Conservation (phyloP, 768 basidiomycete genomes). For the Pulveroboletus sp. region DNA sequence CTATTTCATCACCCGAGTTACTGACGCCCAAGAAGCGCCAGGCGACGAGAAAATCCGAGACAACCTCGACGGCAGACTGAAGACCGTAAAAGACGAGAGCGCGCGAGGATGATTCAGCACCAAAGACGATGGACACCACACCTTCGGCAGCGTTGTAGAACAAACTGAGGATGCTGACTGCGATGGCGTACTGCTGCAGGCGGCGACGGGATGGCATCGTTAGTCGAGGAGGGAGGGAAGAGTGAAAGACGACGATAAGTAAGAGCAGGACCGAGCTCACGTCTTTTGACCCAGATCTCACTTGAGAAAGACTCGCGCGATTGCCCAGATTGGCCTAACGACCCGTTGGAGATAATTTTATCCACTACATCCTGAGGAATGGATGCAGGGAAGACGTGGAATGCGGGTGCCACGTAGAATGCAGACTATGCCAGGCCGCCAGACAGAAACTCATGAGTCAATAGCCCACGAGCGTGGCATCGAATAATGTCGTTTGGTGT, state of each 20-base stretch:
- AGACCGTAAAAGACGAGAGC: conserved; percentile 47
- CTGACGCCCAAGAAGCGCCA: conserved; percentile 39
- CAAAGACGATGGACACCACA: conserved; percentile 40
- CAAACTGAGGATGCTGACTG: conserved; percentile 39
- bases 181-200: conserved; percentile 36
- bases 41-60: conserved; percentile 39
- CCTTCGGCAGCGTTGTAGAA: conserved; percentile 40
- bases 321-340: neutral
- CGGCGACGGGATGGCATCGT: conserved; percentile 17
- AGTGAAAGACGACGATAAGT: neutral
- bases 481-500: too few relatives aligned
- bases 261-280: neutral
- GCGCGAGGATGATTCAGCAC: conserved; percentile 39
- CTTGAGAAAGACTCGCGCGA: neutral
- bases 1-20: conserved; percentile 32
- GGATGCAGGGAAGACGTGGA: neutral
- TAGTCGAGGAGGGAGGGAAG: neutral
- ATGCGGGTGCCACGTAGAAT: neutral
- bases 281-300: neutral
- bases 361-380: neutral
- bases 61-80: conserved; percentile 44
- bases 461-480: neutral
- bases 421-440: neutral
- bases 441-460: neutral
- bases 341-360: neutral